Evolutionary conservation across 306 rosid genomes (phyloP).

Genomic region (Parietaria judaica): DNA sequence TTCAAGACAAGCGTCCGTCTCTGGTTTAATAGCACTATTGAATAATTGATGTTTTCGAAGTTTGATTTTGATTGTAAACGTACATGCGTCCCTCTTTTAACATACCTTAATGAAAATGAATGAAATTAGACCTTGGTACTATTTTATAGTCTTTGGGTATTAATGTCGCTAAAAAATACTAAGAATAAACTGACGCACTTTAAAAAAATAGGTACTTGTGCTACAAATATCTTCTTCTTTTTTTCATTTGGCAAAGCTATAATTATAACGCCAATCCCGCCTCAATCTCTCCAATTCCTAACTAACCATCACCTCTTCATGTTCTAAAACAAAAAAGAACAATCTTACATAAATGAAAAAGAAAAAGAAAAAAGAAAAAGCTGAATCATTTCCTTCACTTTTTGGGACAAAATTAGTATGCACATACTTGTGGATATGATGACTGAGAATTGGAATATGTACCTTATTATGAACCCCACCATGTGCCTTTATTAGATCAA

Average conservation of each 20-base stretch:
- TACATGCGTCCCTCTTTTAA: too few species aligned
- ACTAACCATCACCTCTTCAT: conserved; percentile 20
- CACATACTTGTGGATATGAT: conserved; percentile 16
- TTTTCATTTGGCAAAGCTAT: conserved; percentile 12
- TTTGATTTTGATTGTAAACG: too few species aligned
- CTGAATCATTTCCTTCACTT: conserved; percentile 35
- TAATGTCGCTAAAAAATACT: too few species aligned
- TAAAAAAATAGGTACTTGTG: not conserved
- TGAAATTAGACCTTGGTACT: too few species aligned
- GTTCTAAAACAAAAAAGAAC: conserved; percentile 21
- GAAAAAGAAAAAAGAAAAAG: not conserved
- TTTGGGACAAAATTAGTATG: conserved; percentile 33
- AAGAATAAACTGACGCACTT: too few species aligned
- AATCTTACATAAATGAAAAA: conserved; percentile 14
- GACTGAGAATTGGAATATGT: conserved; percentile 19
- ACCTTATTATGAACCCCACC: conserved; percentile 21
- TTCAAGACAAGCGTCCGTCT: too few species aligned
- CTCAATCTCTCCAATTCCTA: conserved; percentile 28
- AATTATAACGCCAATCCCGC: conserved; percentile 56
- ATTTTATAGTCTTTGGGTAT: too few species aligned
- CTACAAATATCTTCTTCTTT: not conserved
- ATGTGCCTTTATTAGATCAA: conserved; percentile 22
- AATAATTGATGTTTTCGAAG: too few species aligned
- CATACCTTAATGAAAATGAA: too few species aligned
- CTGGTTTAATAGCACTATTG: too few species aligned